Conservation (phyloP, 352 stramenopile species). For the Globisporangium cederbergense region DNA sequence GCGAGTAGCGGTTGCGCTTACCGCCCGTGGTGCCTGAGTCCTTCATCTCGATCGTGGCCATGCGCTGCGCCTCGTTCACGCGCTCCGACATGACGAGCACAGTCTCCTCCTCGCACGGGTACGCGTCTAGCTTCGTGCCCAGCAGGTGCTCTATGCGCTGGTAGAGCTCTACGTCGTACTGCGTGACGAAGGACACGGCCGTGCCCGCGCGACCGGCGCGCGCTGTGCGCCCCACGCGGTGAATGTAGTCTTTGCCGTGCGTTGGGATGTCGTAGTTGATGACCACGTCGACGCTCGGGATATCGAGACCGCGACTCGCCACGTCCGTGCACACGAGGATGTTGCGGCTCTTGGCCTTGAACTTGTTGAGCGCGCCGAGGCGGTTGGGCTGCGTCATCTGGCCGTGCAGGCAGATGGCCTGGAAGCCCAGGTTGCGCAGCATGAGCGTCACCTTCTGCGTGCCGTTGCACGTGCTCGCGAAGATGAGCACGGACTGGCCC, state of each 20-base stretch:
- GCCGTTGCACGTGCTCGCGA: conserved; percentile 97
- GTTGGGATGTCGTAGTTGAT: conserved; percentile 99
- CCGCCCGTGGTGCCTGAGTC: conserved; percentile 51
- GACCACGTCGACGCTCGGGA: conserved; percentile 97
- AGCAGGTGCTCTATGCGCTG: conserved; percentile 94
- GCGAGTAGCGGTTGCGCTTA: conserved; percentile 60
- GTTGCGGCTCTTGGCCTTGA: conserved; percentile 92
- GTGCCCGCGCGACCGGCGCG: conserved; percentile 93
- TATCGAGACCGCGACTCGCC: conserved; percentile 92
- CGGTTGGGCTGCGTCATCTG: conserved; percentile 98
- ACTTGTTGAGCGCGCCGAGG: conserved; percentile 96
- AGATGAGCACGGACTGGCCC: conserved; percentile 97
- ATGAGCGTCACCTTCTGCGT: conserved; percentile 96
- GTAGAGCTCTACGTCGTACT: conserved; percentile 99
- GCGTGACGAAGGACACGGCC: conserved; percentile 97
- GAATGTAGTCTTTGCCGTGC: conserved; percentile 99
- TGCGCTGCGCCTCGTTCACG: conserved; percentile 96
- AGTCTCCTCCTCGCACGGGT: conserved; percentile 91
- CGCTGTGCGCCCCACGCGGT: conserved; percentile 97
- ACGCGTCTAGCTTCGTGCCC: conserved; percentile 76
- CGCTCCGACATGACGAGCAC: conserved; percentile 96
- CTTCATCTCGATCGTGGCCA: conserved; percentile 90
- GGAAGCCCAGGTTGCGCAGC: conserved; percentile 97
- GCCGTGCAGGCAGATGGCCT: conserved; percentile 97
- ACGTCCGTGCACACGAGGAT: conserved; percentile 90